Evolutionary conservation across 495 filamentous ascomycete genomes (phyloP).

Genomic region (Tuber calosporum): DNA sequence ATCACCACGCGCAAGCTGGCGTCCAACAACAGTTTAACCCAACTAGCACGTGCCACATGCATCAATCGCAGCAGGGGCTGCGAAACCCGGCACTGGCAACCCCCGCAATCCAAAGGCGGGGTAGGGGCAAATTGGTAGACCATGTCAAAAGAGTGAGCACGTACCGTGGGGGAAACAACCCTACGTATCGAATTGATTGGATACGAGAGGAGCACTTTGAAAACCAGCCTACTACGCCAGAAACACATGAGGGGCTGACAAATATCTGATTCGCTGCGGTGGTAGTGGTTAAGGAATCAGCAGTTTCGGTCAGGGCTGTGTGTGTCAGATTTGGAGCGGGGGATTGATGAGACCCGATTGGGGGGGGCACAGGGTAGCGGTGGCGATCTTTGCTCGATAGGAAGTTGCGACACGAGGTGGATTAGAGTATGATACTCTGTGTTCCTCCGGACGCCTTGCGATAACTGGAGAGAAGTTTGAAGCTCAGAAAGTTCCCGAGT

Average conservation of each 20-base stretch:
- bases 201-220: not conserved
- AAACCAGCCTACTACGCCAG: not conserved
- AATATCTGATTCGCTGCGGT: not conserved
- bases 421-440: not conserved
- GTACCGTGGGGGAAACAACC: not conserved
- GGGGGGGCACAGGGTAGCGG: not conserved
- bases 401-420: not conserved
- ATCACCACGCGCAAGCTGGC: not conserved
- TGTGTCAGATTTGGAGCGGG: not conserved
- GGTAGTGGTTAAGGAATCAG: not conserved
- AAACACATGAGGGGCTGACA: not conserved
- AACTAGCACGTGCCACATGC: not conserved
- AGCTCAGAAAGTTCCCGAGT: not conserved
- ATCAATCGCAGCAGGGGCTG: too few relatives aligned
- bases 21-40: not conserved
- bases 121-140: not conserved
- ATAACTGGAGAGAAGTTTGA: not conserved
- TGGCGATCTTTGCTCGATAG: not conserved
- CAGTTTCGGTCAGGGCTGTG: not conserved
- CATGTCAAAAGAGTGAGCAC: not conserved
- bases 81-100: not conserved
- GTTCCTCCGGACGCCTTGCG: not conserved
- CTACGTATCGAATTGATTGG: not conserved
- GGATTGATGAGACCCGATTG: not conserved
- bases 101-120: not conserved